These are phyloP conservation scores for Mariannaea elegans DNA, from an alignment of 2,329 filamentous ascomycete genomes.

Conservation along the genomic window DNA sequence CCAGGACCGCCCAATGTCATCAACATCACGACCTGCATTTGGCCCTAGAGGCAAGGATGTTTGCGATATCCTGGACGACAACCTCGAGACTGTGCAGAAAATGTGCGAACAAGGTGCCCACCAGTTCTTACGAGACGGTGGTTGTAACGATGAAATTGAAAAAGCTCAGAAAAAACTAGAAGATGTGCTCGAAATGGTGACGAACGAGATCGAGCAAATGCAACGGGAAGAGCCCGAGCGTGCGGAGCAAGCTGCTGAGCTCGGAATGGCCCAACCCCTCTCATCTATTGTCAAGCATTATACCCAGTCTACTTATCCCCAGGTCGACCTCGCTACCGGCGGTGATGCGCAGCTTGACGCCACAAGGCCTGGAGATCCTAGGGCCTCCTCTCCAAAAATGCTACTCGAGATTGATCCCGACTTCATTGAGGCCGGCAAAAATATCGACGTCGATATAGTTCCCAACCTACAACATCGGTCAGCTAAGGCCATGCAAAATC, in stretches of 20 bases:
- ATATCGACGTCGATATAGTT: slow-evolving; percentile 49
- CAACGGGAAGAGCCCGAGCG: slow-evolving; percentile 60
- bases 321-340: slow-evolving; percentile 37
- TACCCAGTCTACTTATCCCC: slow-evolving; percentile 46
- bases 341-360: slow-evolving; percentile 39
- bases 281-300: slow-evolving; percentile 63
- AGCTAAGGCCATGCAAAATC: slow-evolving; percentile 49
- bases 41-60: slow-evolving; percentile 49
- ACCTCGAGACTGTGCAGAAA: slow-evolving; percentile 80
- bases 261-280: slow-evolving; percentile 56
- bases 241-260: slow-evolving; percentile 49
- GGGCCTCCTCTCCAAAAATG: slow-evolving; percentile 3
- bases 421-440: slow-evolving; percentile 53
- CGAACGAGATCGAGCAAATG: slow-evolving; percentile 66
- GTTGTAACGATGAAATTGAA: slow-evolving; percentile 81
- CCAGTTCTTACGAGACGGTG: slow-evolving; percentile 86
- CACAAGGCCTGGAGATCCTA: slow-evolving; percentile 22
- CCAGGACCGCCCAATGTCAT: slow-evolving; percentile 43
- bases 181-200: slow-evolving; percentile 69
- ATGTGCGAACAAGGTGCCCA: slow-evolving; percentile 89
- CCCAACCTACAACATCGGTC: slow-evolving; percentile 55
- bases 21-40: slow-evolving; percentile 38
- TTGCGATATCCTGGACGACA: slow-evolving; percentile 80
- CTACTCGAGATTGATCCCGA: slow-evolving; percentile 46
- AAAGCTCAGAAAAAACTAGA: slow-evolving; percentile 73